These are phyloP conservation scores for Aspergillus bombycis DNA, from an alignment of 2,329 filamentous ascomycete species.

Conservation along the genomic window DNA sequence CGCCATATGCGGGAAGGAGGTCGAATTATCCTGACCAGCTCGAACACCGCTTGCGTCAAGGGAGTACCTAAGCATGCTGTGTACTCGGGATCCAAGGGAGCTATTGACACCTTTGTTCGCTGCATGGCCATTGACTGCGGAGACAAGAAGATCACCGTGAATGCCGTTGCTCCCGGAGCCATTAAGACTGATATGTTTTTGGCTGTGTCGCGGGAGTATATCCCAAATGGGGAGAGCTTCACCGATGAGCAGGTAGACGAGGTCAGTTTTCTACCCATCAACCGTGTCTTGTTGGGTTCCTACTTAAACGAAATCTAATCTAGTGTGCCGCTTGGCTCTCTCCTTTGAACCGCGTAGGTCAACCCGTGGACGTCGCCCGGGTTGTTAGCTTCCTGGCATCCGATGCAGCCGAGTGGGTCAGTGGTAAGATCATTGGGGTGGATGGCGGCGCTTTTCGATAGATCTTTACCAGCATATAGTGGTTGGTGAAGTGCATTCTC, in stretches of 20 bases:
- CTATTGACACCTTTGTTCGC: conserved; percentile 76
- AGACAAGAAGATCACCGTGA: conserved; percentile 69
- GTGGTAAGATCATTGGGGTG: background rate
- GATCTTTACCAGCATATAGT: no score
- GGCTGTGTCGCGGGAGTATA: conserved; percentile 11
- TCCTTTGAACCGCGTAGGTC: conserved; percentile 8
- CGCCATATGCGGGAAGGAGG: conserved; percentile 71
- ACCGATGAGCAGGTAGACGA: conserved; percentile 9
- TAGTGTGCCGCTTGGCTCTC: conserved; percentile 8
- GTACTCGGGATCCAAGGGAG: conserved; percentile 76
- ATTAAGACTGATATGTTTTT: conserved; percentile 73
- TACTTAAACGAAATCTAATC: no score
- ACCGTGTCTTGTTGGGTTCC: no score
- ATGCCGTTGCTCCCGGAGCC: conserved; percentile 67
- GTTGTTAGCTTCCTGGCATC: conserved; percentile 15
- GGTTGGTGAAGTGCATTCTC: no score
- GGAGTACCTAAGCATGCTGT: conserved; percentile 72
- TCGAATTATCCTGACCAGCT: conserved; percentile 74
- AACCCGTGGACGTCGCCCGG: conserved; percentile 13
- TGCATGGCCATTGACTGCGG: conserved; percentile 72
- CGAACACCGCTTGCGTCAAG: conserved; percentile 64
- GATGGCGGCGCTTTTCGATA: background rate
- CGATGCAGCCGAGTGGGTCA: conserved; percentile 13
- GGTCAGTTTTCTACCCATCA: background rate
- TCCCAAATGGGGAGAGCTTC: conserved; percentile 13